Evolutionary conservation across 2,329 filamentous ascomycete species (phyloP), one percentile per base, ranked within the genome.

Genomic region (Thyridium curvatum): DNA sequence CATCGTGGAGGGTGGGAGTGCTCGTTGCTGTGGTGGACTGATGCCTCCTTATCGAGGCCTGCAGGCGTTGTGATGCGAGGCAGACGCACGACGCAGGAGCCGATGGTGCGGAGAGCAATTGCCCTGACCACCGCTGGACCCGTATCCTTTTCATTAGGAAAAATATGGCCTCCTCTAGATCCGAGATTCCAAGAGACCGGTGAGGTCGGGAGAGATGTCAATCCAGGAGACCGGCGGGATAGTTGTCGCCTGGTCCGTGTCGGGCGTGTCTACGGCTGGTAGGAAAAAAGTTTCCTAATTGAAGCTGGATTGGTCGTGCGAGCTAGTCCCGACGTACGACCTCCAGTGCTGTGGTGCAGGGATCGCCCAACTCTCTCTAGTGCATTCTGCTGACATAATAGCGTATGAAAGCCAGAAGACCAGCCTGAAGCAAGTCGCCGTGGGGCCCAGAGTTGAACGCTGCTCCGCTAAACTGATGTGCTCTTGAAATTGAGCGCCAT

Each of bases 61-160:
- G 41, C 16, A 35, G n/a, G 12, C 41, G 38, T 14, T 36, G 17
- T 10, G 30, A 28, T 8, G 39, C 39, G 35, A 39, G 26, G 32
- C 26, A 35, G 7, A 40, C 14, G 30, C 32, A 47, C 30, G 45
- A 40, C 13, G 48, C 44, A 29, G 55, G 51, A 38, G 53, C 41
- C 34, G 52, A 45, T 39, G 55, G 47, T 49, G 59, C 67, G 65
- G 57, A 66, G 56, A 79, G 71, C 66, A 76, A 66, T 67, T 77
- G 78, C 57, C 69, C 66, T 55, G 76, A 72, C 68, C 75, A 74
- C 66, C 71, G 68, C 51, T 74, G 69, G 54, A 79, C 56, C 52
- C 73, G 68, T 71, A 82, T 66, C 64, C 74, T 74, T 69, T 78
- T 79, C 75, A 81, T 80, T 52, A 54, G 49, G 41, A 47, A 34